Evolutionary conservation across 768 basidiomycete genomes (phyloP), one percentile per base, ranked within the genome.

Genomic region (Kwoniella dendrophila): DNA sequence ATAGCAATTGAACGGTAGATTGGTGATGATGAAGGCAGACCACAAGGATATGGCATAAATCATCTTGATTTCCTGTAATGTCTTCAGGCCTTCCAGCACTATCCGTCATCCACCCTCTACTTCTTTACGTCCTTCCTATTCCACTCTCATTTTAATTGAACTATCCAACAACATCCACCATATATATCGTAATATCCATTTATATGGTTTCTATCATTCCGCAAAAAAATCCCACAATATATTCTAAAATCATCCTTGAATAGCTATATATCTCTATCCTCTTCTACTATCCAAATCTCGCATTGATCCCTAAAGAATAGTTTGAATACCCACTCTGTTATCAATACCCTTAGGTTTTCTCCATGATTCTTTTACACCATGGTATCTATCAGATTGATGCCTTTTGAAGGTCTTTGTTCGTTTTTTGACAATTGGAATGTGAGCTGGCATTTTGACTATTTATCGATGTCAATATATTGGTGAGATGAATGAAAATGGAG

Each of bases 271-370:
- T n/a, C n/a, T n/a, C n/a, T n/a, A n/a, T 32, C 49, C 49, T 32
- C 8, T 51, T 18, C 24, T 8, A 30, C 61, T 8, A 52, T 52
- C 43, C 59, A 30, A n/a, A 22, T 38, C 36, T 33, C 27, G n/a
- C n/a, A n/a, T n/a, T n/a, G n/a, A n/a, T n/a, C n/a, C n/a, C n/a
- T n/a, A n/a, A n/a, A n/a, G n/a, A n/a, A n/a, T n/a, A n/a, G n/a
- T n/a, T n/a, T n/a, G n/a, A 18, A 54, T 55, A 80, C 92, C 85
- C 75, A 96, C 94, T 77, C 94, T 87, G 87, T 98, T 98, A 81
- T 98, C 95, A 75, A 97, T 98, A 91, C 95, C 96, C 87, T 98
- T 99, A 72, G 96, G 96, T 85, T 99, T 99, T 81, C 96, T 86
- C 96, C 96, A 99, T 84, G 90, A 84, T 84, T 96, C 93, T 86